Percentiles rank a stretch among this genome's conserved stretches.
Evolutionary conservation across 139 green algal species (phyloP).

Genomic region (Asterochloris sp.): DNA sequence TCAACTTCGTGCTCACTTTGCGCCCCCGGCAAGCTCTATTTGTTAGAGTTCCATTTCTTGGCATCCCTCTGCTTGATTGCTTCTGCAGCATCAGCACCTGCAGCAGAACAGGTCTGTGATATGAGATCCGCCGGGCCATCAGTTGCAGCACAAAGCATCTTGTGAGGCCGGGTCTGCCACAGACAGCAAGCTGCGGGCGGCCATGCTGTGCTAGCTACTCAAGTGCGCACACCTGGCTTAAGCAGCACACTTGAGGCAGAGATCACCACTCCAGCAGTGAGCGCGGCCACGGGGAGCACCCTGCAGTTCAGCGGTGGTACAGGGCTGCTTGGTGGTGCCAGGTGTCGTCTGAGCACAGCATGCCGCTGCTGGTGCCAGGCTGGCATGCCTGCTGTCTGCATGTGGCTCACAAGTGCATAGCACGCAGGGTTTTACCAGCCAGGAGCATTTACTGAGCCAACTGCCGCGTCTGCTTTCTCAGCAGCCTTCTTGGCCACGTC

Average conservation of each 20-base stretch:
- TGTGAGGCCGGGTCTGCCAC: background rate
- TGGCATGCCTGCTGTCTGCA: too few species aligned
- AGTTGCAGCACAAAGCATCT: background rate
- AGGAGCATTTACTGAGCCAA: conserved; percentile 12
- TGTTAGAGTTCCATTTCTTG: conserved; percentile 23
- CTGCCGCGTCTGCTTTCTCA: conserved; percentile 5
- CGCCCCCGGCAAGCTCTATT: background rate
- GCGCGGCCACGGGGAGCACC: conserved; percentile 5
- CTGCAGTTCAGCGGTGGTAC: background rate
- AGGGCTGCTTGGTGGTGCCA: background rate
- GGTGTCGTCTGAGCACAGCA: background rate
- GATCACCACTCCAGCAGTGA: background rate
- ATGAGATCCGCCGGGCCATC: too few species aligned
- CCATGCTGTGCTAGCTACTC: background rate
- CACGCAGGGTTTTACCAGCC: conserved; percentile 4
- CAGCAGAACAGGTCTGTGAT: background rate
- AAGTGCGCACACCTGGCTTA: conserved; percentile 13
- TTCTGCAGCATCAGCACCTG: conserved; percentile 22
- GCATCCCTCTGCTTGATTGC: conserved; percentile 15
- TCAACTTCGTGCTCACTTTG: background rate
- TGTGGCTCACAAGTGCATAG: background rate
- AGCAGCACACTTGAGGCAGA: conserved; percentile 12
- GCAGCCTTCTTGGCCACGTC: conserved; percentile 13
- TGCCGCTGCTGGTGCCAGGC: too few species aligned
- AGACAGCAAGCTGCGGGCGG: background rate